phyloP scores from a whole-genome alignment of 768 basidiomycete species.

The Calvatia gigantea region DNA sequence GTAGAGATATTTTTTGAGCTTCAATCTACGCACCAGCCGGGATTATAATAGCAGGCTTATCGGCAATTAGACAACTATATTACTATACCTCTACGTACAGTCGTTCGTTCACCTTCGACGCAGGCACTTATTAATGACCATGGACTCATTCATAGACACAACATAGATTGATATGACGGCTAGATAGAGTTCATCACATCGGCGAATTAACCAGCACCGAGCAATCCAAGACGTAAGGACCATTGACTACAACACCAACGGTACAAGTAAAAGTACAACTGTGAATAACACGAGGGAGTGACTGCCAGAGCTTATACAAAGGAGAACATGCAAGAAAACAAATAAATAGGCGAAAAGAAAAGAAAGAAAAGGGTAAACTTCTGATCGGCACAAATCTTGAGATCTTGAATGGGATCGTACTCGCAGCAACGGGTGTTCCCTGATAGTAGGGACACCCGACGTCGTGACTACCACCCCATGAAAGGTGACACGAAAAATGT shows the following conservation, averaged over 20 bases:
- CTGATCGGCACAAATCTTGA: background rate
- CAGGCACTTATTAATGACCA: no score
- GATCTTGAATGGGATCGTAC: slow-evolving; percentile 2
- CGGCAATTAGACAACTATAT: background rate
- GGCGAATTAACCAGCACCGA: no score
- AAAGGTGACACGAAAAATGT: background rate
- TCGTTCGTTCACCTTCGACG: no score
- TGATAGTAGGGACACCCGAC: background rate
- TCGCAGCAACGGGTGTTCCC: background rate
- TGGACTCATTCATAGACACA: no score
- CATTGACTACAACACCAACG: background rate
- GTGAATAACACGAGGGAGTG: background rate
- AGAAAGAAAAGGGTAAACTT: background rate
- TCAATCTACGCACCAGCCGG: background rate
- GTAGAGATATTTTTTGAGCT: background rate
- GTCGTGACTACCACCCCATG: background rate
- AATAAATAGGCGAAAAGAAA: slow-evolving; percentile 4
- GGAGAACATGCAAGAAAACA: background rate
- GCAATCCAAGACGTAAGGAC: no score
- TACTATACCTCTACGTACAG: no score
- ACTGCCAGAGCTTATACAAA: no score
- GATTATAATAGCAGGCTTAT: background rate
- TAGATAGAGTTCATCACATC: no score
- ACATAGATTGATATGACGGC: no score
- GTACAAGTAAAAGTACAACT: background rate